Conservation (phyloP, 371 early-diverging fungal species). For the Mortierella sp. region DNA sequence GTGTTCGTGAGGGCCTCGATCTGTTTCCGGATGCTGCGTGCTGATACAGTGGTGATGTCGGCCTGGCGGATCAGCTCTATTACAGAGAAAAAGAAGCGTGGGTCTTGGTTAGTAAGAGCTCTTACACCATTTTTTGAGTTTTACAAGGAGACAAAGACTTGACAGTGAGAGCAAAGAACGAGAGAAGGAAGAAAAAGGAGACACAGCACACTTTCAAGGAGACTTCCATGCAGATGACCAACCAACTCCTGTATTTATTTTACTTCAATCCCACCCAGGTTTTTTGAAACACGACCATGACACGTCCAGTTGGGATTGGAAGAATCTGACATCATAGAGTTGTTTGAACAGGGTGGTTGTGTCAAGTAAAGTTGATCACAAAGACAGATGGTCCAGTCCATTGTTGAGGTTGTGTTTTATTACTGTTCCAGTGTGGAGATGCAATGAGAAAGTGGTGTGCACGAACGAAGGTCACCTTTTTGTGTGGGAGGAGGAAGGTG, state of each 20-base stretch:
- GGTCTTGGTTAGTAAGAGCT: not conserved
- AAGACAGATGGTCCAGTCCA: not conserved
- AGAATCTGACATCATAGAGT: not conserved
- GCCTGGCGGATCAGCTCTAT: slow-evolving; percentile 49
- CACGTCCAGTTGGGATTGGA: not conserved
- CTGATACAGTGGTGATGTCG: slow-evolving; percentile 51
- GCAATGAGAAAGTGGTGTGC: not conserved
- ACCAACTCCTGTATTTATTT: not conserved
- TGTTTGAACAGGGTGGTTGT: not conserved
- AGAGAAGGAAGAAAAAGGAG: too few species aligned
- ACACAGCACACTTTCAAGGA: not conserved
- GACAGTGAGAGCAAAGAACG: too few species aligned
- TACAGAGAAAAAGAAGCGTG: not conserved
- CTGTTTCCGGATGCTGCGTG: slow-evolving; percentile 58
- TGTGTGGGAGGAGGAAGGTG: not conserved
- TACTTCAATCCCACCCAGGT: not conserved
- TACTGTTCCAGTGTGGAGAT: too few species aligned
- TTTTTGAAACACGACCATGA: not conserved
- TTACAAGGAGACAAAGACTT: too few species aligned
- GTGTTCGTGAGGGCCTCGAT: slow-evolving; percentile 58
- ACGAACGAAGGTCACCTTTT: not conserved
- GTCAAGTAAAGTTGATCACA: too few species aligned
- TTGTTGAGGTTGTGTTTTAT: not conserved
- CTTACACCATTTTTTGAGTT: not conserved
- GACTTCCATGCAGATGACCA: not conserved